Percentiles rank a stretch among this genome's conserved stretches.
Evolutionary conservation across 129 eudicot species (phyloP).

Genomic region (Escallonia rubra): DNA sequence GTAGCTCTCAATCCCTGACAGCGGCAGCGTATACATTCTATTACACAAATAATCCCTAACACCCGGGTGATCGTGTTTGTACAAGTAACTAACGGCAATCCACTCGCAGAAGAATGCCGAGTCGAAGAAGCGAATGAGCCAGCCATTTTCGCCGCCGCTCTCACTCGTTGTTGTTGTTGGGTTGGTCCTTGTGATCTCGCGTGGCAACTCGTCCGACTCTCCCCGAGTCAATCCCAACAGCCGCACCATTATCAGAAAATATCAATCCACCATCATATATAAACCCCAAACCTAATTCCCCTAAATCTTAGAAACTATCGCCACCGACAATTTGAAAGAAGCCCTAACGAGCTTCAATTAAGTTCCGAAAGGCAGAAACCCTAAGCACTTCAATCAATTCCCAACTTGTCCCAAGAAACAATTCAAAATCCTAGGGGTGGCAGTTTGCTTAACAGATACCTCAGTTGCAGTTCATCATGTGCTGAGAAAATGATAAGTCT

Average conservation of each 20-base stretch:
- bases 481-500: slow-evolving; percentile 3
- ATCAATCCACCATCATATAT: slow-evolving; percentile 24
- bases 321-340: slow-evolving; percentile 11
- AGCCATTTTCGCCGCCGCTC: slow-evolving; percentile 80
- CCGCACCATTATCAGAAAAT: slow-evolving; percentile 56
- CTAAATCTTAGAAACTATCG: slow-evolving; percentile 3
- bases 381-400: slow-evolving; percentile 14
- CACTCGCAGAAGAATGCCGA: slow-evolving; percentile 98
- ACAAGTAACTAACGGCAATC: slow-evolving; percentile 98
- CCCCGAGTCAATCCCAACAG: slow-evolving; percentile 70
- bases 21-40: slow-evolving; percentile 93
- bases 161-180: slow-evolving; percentile 52
- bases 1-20: slow-evolving; percentile 95
- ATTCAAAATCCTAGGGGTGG: slow-evolving; percentile 21
- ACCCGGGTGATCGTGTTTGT: slow-evolving; percentile 94
- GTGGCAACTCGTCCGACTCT: slow-evolving; percentile 69
- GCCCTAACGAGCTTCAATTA: slow-evolving; percentile 7
- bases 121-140: slow-evolving; percentile 92
- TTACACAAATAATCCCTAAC: slow-evolving; percentile 93
- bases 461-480: slow-evolving; percentile 1
- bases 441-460: slow-evolving; percentile 2
- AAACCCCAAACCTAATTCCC: slow-evolving; percentile 18
- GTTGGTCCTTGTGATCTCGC: slow-evolving; percentile 80
- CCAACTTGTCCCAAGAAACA: slow-evolving; percentile 3
- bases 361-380: slow-evolving; percentile 15